Evolutionary conservation across 805 yeast species (phyloP).

Genomic region (Yamadazyma paraphyllophila): DNA sequence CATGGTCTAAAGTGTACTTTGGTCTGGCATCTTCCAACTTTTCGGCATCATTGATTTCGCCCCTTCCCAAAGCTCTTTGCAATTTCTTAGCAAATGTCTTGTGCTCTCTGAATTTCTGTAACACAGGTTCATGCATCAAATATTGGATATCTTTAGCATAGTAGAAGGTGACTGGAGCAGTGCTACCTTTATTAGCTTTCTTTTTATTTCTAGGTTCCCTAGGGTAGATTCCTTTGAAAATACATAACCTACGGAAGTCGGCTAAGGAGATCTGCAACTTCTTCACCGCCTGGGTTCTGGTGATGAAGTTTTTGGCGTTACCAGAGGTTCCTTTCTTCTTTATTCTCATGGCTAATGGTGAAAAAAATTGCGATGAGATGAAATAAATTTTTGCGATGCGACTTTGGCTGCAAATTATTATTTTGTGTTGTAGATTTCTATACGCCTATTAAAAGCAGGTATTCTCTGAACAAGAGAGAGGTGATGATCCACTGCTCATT

Average conservation of each 20-base stretch:
- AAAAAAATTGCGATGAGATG: conserved; percentile 12
- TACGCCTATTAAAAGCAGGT: neutral
- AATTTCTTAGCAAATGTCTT: conserved; percentile 91
- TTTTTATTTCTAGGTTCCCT: conserved; percentile 94
- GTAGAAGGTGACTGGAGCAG: conserved; percentile 93
- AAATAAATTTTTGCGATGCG: neutral
- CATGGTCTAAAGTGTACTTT: conserved; percentile 80
- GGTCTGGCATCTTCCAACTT: conserved; percentile 79
- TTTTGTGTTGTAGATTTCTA: neutral
- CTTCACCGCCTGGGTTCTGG: conserved; percentile 92
- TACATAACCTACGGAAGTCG: conserved; percentile 95
- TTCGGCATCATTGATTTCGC: conserved; percentile 87
- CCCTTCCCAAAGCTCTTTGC: conserved; percentile 85
- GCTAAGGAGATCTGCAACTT: conserved; percentile 91
- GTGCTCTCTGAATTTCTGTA: conserved; percentile 90
- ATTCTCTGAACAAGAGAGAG: conserved; percentile 18
- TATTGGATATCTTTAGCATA: conserved; percentile 93
- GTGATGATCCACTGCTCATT: conserved; percentile 30
- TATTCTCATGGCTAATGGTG: conserved; percentile 46
- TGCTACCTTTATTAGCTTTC: conserved; percentile 97
- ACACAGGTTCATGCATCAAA: conserved; percentile 89
- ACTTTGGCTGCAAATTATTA: neutral
- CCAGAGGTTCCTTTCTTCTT: conserved; percentile 84
- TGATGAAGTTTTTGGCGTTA: conserved; percentile 87
- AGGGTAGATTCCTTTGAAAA: conserved; percentile 96